Percentiles rank a stretch among this genome's conserved stretches.
phyloP scores from a whole-genome alignment of 2,329 filamentous ascomycete genomes.

The Fusarium sp. region DNA sequence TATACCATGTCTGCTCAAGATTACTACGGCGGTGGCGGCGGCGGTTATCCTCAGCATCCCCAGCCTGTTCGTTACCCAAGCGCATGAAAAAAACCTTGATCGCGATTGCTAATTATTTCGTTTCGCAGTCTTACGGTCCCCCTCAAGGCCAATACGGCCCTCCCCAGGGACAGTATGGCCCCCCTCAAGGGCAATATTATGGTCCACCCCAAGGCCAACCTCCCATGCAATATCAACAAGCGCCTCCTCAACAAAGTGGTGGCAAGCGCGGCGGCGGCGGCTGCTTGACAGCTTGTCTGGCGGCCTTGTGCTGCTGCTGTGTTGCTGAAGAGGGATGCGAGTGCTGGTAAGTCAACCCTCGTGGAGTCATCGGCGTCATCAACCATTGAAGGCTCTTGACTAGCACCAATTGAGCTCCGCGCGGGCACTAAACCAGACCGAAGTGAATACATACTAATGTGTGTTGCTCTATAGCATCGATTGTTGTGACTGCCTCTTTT shows the following conservation, averaged over 20 bases:
- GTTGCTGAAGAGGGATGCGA: conserved; percentile 61
- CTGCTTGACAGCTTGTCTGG: conserved; percentile 59
- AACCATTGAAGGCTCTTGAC: conserved; percentile 3
- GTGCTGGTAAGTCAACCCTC: conserved; percentile 52
- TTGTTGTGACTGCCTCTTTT: conserved; percentile 54
- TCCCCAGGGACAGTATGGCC: conserved; percentile 42
- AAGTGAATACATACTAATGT: not conserved
- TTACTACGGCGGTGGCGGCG: conserved; percentile 50
- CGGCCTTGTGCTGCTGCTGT: conserved; percentile 61
- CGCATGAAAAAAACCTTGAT: not conserved
- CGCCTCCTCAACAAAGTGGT: conserved; percentile 48
- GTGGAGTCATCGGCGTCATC: conserved; percentile 1
- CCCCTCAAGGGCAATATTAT: conserved; percentile 44
- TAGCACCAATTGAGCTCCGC: not conserved
- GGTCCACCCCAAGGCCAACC: conserved; percentile 50
- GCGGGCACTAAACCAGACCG: not conserved
- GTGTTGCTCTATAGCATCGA: conserved; percentile 45
- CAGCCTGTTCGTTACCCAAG: conserved; percentile 48
- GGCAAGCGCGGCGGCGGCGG: conserved; percentile 49
- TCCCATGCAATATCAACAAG: conserved; percentile 57
- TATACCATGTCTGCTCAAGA: conserved; percentile 53
- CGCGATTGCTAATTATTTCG: conserved; percentile 19
- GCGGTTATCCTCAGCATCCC: conserved; percentile 52
- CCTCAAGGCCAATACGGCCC: conserved; percentile 42
- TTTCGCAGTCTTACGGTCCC: conserved; percentile 44